These are phyloP conservation scores for Daedaleopsis nitida DNA, from an alignment of 768 basidiomycete species.

Conservation along the genomic window DNA sequence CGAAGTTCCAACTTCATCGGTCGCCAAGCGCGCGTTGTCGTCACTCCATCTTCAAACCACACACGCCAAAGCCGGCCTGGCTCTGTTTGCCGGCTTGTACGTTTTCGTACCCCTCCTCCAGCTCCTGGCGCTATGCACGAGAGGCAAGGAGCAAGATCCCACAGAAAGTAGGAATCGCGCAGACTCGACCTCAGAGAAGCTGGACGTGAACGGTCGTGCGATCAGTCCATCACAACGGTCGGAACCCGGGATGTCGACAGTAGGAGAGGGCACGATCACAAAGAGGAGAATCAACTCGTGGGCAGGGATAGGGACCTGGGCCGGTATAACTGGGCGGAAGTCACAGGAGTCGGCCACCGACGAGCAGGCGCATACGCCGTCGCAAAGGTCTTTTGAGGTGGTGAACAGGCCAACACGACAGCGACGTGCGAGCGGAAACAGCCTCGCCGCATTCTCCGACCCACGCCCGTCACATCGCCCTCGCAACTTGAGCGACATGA, in stretches of 20 bases:
- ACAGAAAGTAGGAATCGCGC: constrained; percentile 28
- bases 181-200: constrained; percentile 45
- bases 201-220: constrained; percentile 30
- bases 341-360: constrained; percentile 42
- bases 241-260: background rate
- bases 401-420: constrained; percentile 50
- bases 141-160: constrained; percentile 13
- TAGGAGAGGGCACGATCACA: background rate
- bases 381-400: constrained; percentile 48
- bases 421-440: constrained; percentile 53
- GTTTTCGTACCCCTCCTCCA: constrained; percentile 46
- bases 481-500: constrained; percentile 67
- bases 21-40: constrained; percentile 37
- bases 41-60: constrained; percentile 49
- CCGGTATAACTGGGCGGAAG: constrained; percentile 37
- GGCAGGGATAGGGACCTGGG: constrained; percentile 39
- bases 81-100: constrained; percentile 66
- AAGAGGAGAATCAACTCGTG: constrained; percentile 37
- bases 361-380: constrained; percentile 33
- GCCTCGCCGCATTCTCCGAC: constrained; percentile 41
- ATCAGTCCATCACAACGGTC: constrained; percentile 33
- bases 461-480: constrained; percentile 47
- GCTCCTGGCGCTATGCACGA: constrained; percentile 30
- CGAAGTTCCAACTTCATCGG: constrained; percentile 24
- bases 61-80: constrained; percentile 68